A percentile compares a stretch with the other conserved stretches of the same genome.
These are phyloP conservation scores for Triticum aestivum DNA, from an alignment of 176 grass and related monocot species.

Conservation along the genomic window IWGSC_CS_RefSeq_v2.1 NC_057809.1:102099185-102099684, in stretches of 20 bases:
- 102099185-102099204: slow-evolving; percentile 94
- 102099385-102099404: neutral
- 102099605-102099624: neutral
- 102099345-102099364: neutral
- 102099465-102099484: neutral
- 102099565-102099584: neutral
- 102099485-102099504: neutral
- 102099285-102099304: neutral
- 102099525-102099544: neutral
- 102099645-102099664: slow-evolving; percentile 71
- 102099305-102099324: neutral
- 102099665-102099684: slow-evolving; percentile 81
- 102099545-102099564: neutral
- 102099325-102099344: neutral
- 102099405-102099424: slow-evolving; percentile 6
- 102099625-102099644: slow-evolving; percentile 40
- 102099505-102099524: neutral
- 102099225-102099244: slow-evolving; percentile 81
- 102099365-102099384: neutral
- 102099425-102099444: neutral
- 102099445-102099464: neutral
- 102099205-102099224: slow-evolving; percentile 83
- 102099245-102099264: slow-evolving; percentile 3
- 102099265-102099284: neutral
- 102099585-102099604: neutral